These are phyloP conservation scores for Pestalotiopsis fici DNA, from an alignment of 2,329 filamentous ascomycete species.

Conservation along the genomic window DNA sequence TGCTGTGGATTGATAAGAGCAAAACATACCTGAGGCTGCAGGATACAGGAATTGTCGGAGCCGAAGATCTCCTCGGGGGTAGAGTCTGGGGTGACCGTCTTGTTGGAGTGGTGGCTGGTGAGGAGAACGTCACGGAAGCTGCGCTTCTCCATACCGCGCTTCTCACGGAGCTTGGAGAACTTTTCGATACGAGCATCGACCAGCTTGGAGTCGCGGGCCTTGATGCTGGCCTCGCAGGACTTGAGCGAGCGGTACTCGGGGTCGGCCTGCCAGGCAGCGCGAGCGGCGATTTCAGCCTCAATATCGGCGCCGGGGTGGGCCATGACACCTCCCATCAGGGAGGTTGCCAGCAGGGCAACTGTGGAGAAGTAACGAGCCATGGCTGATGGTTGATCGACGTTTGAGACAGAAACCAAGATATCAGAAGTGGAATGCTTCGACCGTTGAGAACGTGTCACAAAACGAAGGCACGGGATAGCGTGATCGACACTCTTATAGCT, in stretches of 20 bases:
- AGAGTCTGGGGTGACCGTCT: constrained; percentile 32
- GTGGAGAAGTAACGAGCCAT: constrained; percentile 7
- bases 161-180: constrained; percentile 4
- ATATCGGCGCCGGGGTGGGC: constrained; percentile 53
- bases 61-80: constrained; percentile 38
- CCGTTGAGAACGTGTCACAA: not conserved
- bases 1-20: too few relatives aligned
- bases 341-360: constrained; percentile 8
- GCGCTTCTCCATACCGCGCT: constrained; percentile 23
- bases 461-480: not conserved
- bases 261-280: constrained; percentile 42
- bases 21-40: constrained; percentile 35
- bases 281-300: constrained; percentile 48
- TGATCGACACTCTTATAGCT: constrained; percentile 3
- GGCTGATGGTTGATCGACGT: not conserved
- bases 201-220: constrained; percentile 5
- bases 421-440: not conserved
- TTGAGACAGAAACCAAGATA: not conserved
- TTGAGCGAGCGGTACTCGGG: constrained; percentile 9
- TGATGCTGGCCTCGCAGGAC: constrained; percentile 4
- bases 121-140: constrained; percentile 28
- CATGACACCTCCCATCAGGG: constrained; percentile 8
- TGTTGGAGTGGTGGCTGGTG: constrained; percentile 24
- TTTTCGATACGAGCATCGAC: constrained; percentile 3
- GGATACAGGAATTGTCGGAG: constrained; percentile 45